Conservation (phyloP, 768 basidiomycete genomes). For the Melanogaster broomeanus region DNA sequence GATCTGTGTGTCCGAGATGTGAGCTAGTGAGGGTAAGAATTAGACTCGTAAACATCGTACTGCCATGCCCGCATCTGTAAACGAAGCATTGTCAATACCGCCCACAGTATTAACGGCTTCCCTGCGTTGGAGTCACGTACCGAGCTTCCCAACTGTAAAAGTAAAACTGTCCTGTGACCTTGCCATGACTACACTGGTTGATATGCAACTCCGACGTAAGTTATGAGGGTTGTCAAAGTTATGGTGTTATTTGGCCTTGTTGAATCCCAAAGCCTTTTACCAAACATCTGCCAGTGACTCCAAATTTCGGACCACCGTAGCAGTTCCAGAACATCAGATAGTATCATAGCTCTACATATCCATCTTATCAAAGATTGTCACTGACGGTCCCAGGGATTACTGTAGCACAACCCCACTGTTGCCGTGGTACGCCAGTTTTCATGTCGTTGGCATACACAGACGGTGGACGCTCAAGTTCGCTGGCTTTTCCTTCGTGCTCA, state of each 20-base stretch:
- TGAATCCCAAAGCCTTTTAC: constrained; percentile 22
- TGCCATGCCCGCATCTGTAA: constrained; percentile 93
- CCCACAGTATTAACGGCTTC: not conserved
- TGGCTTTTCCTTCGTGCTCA: too few species aligned
- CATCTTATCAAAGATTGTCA: too few species aligned
- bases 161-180: constrained; percentile 68
- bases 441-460: too few species aligned
- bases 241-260: constrained; percentile 23
- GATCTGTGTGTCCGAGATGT: constrained; percentile 51
- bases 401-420: too few species aligned
- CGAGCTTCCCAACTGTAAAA: constrained; percentile 95
- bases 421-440: too few species aligned
- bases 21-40: constrained; percentile 3
- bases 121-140: constrained; percentile 45
- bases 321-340: too few species aligned
- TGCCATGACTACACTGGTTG: constrained; percentile 25
- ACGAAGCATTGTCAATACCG: constrained; percentile 6
- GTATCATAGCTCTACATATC: too few species aligned
- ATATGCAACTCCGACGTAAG: constrained; percentile 2
- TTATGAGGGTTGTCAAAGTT: constrained; percentile 16
- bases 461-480: too few species aligned
- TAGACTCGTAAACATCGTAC: constrained; percentile 42
- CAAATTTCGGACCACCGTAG: too few species aligned
- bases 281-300: too few species aligned
- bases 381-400: too few species aligned